These are phyloP conservation scores for Xerophyta viscosa DNA, from an alignment of 106 monocot genomes.

Conservation along the genomic window DNA sequence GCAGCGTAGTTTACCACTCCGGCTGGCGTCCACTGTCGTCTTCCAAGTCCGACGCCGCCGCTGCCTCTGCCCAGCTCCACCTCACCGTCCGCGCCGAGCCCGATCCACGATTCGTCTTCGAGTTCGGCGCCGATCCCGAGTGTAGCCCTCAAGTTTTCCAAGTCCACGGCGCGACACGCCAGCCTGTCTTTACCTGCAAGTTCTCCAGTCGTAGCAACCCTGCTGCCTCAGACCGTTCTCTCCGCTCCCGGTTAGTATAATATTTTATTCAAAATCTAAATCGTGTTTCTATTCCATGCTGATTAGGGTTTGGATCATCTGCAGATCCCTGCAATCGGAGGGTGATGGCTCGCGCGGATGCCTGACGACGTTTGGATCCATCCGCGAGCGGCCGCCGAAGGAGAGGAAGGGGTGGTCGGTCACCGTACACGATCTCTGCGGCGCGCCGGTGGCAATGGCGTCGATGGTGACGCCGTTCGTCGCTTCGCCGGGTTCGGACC, in stretches of 20 bases:
- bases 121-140: constrained; percentile 87
- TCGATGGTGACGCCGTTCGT: constrained; percentile 95
- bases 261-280: too few relatives aligned
- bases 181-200: constrained; percentile 96
- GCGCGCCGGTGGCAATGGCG: constrained; percentile 79
- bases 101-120: constrained; percentile 84
- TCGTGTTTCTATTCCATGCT: too few relatives aligned
- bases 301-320: too few relatives aligned
- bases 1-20: constrained; percentile 37
- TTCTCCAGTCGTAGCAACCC: constrained; percentile 59
- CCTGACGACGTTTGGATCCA: constrained; percentile 55
- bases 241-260: constrained; percentile 42
- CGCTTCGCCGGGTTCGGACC: constrained; percentile 72
- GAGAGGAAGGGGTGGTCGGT: constrained; percentile 88
- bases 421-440: constrained; percentile 88
- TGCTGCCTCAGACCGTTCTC: constrained; percentile 30
- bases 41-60: constrained; percentile 2
- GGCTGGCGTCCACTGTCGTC: constrained; percentile 60
- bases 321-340: constrained; percentile 56
- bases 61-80: constrained; percentile 28
- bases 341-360: constrained; percentile 25
- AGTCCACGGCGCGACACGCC: constrained; percentile 51
- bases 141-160: constrained; percentile 94
- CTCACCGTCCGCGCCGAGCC: constrained; percentile 53
- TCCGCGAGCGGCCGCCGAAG: constrained; percentile 46